Evolutionary conservation across 1,139 yeast species (phyloP), one percentile per base, ranked within the genome.

Genomic region (Arxiozyma heterogenica): DNA sequence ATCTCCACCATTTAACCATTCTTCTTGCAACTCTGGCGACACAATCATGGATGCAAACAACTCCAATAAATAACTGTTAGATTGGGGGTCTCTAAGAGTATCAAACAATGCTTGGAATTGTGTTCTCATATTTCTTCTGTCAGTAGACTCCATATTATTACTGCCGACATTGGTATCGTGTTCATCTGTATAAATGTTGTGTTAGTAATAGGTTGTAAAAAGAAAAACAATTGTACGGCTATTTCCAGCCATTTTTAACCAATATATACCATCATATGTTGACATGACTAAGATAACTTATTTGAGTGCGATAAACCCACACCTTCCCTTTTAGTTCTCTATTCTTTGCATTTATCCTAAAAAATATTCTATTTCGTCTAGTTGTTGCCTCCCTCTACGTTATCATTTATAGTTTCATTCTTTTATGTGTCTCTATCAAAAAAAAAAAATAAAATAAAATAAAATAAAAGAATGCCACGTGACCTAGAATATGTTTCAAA

Each of bases 11-110:
- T 62, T 59, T 42, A 64, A 51, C 64, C 63, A 61, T 53, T 64
- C 64, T 47, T 63, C 62, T 50, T 64, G 69, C 43, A 66, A 46
- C 7, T 61, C 62, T 0, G 67, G 60, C 3, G 63, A 57, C 15
- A 69, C 54, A 12, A 48, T 48, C 52, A 64, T 47, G 5, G 52
- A 62, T 48, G 25, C 60, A 49, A 50, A 61, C 60, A 41, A 57
- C 51, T 23, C 57, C 54, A 20, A 57, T 58, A 17, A 53, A 54
- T 49, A 23, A 17, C 21, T 17, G 30, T 48, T 38, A 11, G 43
- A 55, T 58, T 12, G 62, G 38, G 30, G 61, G 39, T 17, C 57
- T 50, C 30, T 30, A 22, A 64, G 51, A 0, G 64, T 62, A 22
- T 59, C 59, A 23, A 61, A 61, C 22, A 65, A 51, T 23, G 55